Conservation (phyloP, 306 rosid genomes). For the Begonia loranthoides region DNA sequence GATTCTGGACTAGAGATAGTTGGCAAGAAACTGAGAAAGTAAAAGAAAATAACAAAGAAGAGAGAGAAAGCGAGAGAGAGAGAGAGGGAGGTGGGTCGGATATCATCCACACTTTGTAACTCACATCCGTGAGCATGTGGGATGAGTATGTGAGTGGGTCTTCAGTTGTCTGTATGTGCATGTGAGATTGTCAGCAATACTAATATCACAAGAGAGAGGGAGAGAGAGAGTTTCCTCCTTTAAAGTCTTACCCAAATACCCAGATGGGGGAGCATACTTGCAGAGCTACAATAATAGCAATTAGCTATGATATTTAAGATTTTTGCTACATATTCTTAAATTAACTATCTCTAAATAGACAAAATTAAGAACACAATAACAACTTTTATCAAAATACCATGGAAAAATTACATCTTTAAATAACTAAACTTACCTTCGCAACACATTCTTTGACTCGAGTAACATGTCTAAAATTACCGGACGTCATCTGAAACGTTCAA, state of each 20-base stretch:
- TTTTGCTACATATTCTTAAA: background rate
- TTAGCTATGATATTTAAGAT: background rate
- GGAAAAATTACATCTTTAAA: no score
- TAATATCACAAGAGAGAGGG: background rate
- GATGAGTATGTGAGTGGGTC: conserved; percentile 48
- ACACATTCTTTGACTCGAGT: no score
- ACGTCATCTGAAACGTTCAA: no score
- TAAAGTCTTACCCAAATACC: background rate
- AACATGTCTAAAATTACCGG: no score
- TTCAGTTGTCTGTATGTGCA: conserved; percentile 65
- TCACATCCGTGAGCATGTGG: conserved; percentile 35
- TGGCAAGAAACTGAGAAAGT: no score
- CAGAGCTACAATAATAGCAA: background rate
- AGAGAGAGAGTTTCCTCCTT: background rate
- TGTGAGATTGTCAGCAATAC: conserved; percentile 64
- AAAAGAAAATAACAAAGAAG: background rate
- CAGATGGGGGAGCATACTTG: background rate
- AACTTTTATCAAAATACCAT: no score
- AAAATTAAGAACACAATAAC: no score
- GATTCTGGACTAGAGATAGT: background rate
- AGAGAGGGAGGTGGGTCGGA: conserved; percentile 33
- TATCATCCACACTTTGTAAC: conserved; percentile 14
- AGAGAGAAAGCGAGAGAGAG: background rate
- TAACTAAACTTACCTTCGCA: no score
- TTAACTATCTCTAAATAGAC: no score